Evolutionary conservation across 306 rosid species (phyloP).

Genomic region (Rosa persica): DNA sequence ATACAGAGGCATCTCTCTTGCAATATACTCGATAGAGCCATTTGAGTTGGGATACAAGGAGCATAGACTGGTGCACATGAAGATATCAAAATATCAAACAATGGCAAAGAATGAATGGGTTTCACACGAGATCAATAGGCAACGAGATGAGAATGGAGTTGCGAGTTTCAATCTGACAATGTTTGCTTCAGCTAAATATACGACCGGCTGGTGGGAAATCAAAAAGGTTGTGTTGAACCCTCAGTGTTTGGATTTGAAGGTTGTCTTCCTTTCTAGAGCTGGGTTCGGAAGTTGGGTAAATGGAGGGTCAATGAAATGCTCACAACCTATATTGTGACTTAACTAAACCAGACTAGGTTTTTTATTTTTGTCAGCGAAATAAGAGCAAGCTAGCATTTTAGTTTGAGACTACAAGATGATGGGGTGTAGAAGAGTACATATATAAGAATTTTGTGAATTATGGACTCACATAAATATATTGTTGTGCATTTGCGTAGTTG

Average conservation of each 20-base stretch:
- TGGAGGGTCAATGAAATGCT: not conserved
- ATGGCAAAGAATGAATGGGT: not conserved
- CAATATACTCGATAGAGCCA: not conserved
- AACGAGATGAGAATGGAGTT: not conserved
- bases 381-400: not conserved
- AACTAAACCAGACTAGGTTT: not conserved
- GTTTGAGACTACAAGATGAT: not conserved
- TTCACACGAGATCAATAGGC: not conserved
- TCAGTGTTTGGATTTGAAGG: constrained; percentile 7
- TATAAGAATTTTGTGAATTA: no score
- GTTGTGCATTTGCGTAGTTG: no score
- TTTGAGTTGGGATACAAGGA: not conserved
- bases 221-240: not conserved
- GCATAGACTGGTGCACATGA: not conserved
- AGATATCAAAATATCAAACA: not conserved
- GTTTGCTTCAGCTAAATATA: not conserved
- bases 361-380: no score
- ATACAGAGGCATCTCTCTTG: not conserved
- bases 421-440: not conserved
- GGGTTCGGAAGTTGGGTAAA: constrained; percentile 7
- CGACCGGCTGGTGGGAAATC: not conserved
- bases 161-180: not conserved
- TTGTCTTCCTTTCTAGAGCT: not conserved
- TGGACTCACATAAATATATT: no score
- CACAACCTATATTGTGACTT: not conserved